A percentile compares a stretch with the other conserved stretches of the same genome.
phyloP scores from a whole-genome alignment of 495 filamentous ascomycete genomes.

The Penicillium samsonianum region DNA sequence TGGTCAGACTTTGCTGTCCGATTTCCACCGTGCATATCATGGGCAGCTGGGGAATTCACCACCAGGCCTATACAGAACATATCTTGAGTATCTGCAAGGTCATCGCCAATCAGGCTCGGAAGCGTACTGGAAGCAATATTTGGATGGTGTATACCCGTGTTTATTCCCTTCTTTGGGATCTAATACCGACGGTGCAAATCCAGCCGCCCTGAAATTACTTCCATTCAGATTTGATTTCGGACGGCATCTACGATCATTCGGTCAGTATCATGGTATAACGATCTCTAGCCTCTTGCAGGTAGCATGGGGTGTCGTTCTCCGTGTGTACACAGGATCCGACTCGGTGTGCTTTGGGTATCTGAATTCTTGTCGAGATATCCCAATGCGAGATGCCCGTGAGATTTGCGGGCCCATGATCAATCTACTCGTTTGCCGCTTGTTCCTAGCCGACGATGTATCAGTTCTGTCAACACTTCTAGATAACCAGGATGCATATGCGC shows the following conservation, averaged over 20 bases:
- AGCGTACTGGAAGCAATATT: slow-evolving; percentile 19
- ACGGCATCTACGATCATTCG: slow-evolving; percentile 19
- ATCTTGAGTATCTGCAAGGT: slow-evolving; percentile 10
- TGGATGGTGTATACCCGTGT: slow-evolving; percentile 11
- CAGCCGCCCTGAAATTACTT: background rate
- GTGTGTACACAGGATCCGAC: slow-evolving; percentile 38
- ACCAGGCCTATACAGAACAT: slow-evolving; percentile 1
- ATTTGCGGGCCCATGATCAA: slow-evolving; percentile 44
- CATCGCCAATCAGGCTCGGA: background rate
- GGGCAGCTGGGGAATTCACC: slow-evolving; percentile 2
- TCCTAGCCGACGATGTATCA: background rate
- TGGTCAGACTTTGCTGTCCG: slow-evolving; percentile 21
- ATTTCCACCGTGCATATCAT: slow-evolving; percentile 24
- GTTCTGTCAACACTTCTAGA: background rate
- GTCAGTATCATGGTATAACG: slow-evolving; percentile 22
- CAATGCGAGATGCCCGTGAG: slow-evolving; percentile 30
- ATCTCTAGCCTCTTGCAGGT: slow-evolving; percentile 38
- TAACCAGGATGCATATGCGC: background rate
- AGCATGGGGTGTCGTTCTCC: slow-evolving; percentile 47
- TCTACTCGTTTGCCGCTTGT: slow-evolving; percentile 32
- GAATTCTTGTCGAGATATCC: slow-evolving; percentile 34
- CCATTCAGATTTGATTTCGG: background rate
- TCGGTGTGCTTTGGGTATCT: slow-evolving; percentile 47
- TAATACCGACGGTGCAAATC: too few relatives aligned
- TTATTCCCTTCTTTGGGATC: background rate